Percentiles rank a stretch among this genome's conserved stretches.
Evolutionary conservation across 805 yeast genomes (phyloP).

Genomic region (Candida orba): DNA sequence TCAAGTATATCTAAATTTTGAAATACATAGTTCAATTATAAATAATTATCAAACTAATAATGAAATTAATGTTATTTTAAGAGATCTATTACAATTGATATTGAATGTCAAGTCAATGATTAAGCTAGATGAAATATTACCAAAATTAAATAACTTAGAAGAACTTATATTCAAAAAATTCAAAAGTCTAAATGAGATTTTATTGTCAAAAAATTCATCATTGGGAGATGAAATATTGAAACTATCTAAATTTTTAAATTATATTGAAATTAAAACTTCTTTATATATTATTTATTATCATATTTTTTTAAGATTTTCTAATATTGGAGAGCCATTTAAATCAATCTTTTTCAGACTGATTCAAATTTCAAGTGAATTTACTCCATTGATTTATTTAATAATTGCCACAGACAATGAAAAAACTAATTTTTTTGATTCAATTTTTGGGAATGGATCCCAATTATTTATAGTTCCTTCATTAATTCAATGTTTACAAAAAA

Average conservation of each 20-base stretch:
- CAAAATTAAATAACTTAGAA: conserved; percentile 32
- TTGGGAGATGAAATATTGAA: conserved; percentile 18
- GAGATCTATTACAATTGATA: conserved; percentile 30
- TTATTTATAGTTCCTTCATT: conserved; percentile 18
- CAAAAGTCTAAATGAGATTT: conserved; percentile 24
- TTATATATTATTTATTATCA: conserved; percentile 21
- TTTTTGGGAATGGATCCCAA: conserved; percentile 21
- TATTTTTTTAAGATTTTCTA: conserved; percentile 14
- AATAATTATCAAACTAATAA: conserved; percentile 25
- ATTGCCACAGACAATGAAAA: conserved; percentile 18
- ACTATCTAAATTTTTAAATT: conserved; percentile 22
- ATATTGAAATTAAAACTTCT: conserved; percentile 22
- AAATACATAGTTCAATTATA: conserved; percentile 36
- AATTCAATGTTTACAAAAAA: conserved; percentile 16
- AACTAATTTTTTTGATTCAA: conserved; percentile 20
- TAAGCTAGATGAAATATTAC: conserved; percentile 31
- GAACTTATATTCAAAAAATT: conserved; percentile 24
- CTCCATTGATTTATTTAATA: conserved; percentile 20
- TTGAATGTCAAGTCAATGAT: conserved; percentile 35
- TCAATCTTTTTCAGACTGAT: conserved; percentile 11
- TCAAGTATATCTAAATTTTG: conserved; percentile 31
- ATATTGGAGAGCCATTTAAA: neutral
- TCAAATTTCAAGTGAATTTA: conserved; percentile 18
- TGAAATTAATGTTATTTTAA: conserved; percentile 25
- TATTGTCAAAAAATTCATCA: conserved; percentile 17